Conservation (phyloP, 352 stramenopile species). For the Globisporangium rhizosaccharum region DNA sequence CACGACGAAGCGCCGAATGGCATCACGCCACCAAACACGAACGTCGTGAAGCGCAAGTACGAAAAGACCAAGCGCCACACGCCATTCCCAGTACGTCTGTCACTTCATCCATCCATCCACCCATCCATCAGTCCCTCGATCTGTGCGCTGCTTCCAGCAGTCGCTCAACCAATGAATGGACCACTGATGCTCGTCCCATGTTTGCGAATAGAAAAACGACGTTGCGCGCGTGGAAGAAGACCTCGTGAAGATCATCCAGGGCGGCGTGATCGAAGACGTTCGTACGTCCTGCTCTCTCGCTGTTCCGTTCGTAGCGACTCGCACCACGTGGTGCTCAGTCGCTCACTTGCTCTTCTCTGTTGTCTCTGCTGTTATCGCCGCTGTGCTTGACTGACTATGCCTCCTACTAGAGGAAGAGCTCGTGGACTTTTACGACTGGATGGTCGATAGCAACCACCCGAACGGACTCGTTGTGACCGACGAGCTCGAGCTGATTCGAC, state of each 20-base stretch:
- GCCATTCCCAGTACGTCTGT: slow-evolving; percentile 55
- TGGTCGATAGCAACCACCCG: slow-evolving; percentile 70
- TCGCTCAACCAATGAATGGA: too few species aligned
- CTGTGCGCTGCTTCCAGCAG: too few species aligned
- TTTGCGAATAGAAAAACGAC: slow-evolving; percentile 53
- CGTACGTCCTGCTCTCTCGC: slow-evolving; percentile 27
- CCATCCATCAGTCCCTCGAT: not conserved
- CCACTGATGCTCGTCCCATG: not conserved
- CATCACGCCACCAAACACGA: slow-evolving; percentile 81
- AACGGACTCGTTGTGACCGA: slow-evolving; percentile 68
- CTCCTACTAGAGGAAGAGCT: slow-evolving; percentile 58
- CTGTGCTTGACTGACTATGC: not conserved
- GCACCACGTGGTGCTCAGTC: not conserved
- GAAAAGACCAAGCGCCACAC: slow-evolving; percentile 83
- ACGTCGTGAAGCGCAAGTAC: slow-evolving; percentile 85
- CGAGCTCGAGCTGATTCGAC: slow-evolving; percentile 77
- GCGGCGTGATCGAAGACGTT: slow-evolving; percentile 70
- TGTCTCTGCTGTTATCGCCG: not conserved
- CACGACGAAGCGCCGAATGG: slow-evolving; percentile 65
- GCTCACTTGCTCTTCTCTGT: not conserved
- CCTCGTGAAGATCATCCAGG: slow-evolving; percentile 75
- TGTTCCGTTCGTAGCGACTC: not conserved
- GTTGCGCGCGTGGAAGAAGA: slow-evolving; percentile 80
- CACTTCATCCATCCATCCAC: not conserved
- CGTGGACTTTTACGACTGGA: slow-evolving; percentile 86